Evolutionary conservation across 2,329 filamentous ascomycete species (phyloP), one percentile per base, ranked within the genome.

Genomic region (Dactylella cylindrospora): DNA sequence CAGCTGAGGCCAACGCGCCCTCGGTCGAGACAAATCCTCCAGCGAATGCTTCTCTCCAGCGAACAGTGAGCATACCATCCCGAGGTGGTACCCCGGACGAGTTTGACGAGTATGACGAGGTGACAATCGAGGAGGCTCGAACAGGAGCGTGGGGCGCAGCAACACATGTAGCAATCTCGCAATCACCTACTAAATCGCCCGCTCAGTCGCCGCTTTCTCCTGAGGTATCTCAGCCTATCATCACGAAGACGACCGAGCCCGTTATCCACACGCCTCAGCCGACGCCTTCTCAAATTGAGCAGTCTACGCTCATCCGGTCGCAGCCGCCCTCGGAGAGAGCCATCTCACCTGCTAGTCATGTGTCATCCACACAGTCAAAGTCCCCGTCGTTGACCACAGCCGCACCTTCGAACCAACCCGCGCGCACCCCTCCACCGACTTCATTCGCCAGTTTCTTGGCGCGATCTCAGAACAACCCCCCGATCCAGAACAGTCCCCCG

Each of bases 251-350:
- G 41, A 47, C 47, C 20, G 40, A 61, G 28, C 55, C 55, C 6
- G 55, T 61, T n/a, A 61, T 61, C 23, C 47, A 53, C 22, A 61
- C 47, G 3, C 55, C 55, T 20, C 55, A 61, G 23, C 55, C 55
- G 15, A 53, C 47, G 19, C 33, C 40, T 9, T 53, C 47, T 15
- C 22, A 45, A 13, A 26, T 47, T 26, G 55, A 61, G 28, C 55
- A 52, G 12, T 41, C 55, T 17, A 29, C 36, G 23, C 51, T 54
- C 35, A 64, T 64, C 15, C 33, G 49, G 15, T 5, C 8, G 17
- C 43, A 44, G 7, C 44, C 44, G 23, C 31, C 31, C n/a, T 50
- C 50, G 31, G 57, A 54, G 33, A 39, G 50, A 38, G 50, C 55
- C 35, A 33, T 53, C 13, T 61, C 55, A 19, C 55, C 55, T 22